Conservation (phyloP, 345 rosid species). For the Citrus glauca region DNA sequence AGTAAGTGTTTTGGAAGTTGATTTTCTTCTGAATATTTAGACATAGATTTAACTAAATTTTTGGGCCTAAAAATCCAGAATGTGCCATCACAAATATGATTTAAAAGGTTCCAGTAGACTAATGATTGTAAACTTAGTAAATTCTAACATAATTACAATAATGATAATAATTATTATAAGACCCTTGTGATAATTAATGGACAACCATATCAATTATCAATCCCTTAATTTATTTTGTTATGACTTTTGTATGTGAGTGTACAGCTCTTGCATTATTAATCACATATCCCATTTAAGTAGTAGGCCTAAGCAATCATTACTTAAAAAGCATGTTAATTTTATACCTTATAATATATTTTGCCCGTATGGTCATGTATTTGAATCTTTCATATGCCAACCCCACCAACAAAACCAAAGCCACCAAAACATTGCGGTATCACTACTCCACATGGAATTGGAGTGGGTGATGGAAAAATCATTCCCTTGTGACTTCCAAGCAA, state of each 20-base stretch:
- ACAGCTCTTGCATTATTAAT: not conserved
- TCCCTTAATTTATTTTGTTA: too few relatives aligned
- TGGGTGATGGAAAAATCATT: not conserved
- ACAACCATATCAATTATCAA: too few relatives aligned
- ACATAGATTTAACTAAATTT: too few relatives aligned
- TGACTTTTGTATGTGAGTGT: not conserved
- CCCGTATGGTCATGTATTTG: not conserved
- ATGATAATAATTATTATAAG: too few relatives aligned
- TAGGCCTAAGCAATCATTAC: not conserved
- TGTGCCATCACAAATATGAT: too few relatives aligned
- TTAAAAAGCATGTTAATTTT: not conserved
- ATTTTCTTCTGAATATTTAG: too few relatives aligned
- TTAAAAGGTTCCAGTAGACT: too few relatives aligned
- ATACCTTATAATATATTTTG: not conserved
- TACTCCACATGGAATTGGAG: not conserved
- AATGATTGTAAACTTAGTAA: too few relatives aligned
- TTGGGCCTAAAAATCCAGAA: too few relatives aligned
- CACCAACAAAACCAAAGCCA: not conserved
- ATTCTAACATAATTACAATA: too few relatives aligned
- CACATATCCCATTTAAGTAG: not conserved
- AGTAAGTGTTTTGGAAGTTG: too few relatives aligned
- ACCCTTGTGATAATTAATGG: too few relatives aligned
- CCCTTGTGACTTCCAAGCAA: conserved; percentile 17
- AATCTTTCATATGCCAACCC: not conserved
- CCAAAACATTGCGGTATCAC: not conserved